Base-by-base conservation (phyloP, 225 moss, liverwort and hornwort genomes). In the Marchantia polymorpha region DNA sequence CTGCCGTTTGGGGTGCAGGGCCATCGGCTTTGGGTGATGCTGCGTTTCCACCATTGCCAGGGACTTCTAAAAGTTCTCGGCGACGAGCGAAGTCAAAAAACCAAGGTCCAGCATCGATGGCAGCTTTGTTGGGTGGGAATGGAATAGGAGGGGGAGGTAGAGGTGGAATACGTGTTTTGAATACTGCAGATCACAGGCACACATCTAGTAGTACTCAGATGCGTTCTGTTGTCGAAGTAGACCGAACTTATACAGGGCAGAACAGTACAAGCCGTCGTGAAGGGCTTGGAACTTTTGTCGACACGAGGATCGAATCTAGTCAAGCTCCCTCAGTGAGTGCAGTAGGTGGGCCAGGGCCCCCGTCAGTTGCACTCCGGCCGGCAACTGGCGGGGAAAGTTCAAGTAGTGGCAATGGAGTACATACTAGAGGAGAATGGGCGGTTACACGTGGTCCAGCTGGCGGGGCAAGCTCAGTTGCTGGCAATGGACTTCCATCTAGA, bases 21-120 rank as follows among this genome's bases (percentile, higher is more conserved):
- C 88, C 92, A 46, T 90, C 93, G 64, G 86, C 99, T 55, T 82
- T 99, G 49, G 89, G 80, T 20, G 91, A 99, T 72, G 89, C 91
- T 73, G 99, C 99, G 29, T 99, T 99, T 72, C 99, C 99, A 26
- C 99, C 99, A 46, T 90, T 99, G 20, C 93, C 99, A 50, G 93
- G 95, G 84, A 88, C 88, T 66, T 83, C 79, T 19, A 88, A 82
- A 52, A 91, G 83, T 86, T 83, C 85, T 69, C 89, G 89, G 73
- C 89, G 90, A 52, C 90, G 91, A 86, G 79, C 85, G 27, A 99
- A 89, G 87, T 79, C 85, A 53, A 93, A 90, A 78, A 92, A 81
- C 76, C 86, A 87, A 25, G 87, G 85, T 77, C 85, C 92, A 79
- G 90, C 87, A 58, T 90, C 92, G 49, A 91, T 95, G 92, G 99